Evolutionary conservation across 2,329 filamentous ascomycete species (phyloP), one percentile per base, ranked within the genome.

Genomic region (Neonectria sp.): DNA sequence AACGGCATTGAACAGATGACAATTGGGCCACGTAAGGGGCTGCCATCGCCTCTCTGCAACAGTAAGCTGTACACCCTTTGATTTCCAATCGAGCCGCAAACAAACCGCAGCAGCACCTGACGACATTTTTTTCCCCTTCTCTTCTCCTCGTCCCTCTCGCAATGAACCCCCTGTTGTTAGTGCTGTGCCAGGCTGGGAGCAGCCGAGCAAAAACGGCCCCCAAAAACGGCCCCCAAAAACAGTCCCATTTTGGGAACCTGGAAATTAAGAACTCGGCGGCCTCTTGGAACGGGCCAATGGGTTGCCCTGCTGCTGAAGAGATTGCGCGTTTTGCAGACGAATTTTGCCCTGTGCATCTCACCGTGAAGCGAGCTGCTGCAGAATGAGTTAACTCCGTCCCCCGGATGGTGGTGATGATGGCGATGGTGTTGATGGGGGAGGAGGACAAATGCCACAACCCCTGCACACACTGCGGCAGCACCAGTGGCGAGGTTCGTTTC

Each of bases 401-500:
- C 45, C 55, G 56, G 15, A 46, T 24, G 45, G 27, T 37, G 51
- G 35, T 46, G 43, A 35, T 53, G 29, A 35, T 33, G 51, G 21
- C 43, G 52, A 57, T 61, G 37, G 21, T 61, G 63, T 59, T 66
- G 63, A 61, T 52, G 52, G 52, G 51, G 63, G 21, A 21, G n/a
- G 48, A 45, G 57, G n/a, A n/a, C 49, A 52, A 35, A 51, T n/a
- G 27, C 11, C 40, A 29, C 46, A 15, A 40, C 52, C 63, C 62
- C 63, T 55, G 49, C 51, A 48, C 45, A 49, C 60, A 13, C 48
- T 53, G 49, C 46, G 52, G 21, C 51, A 24, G 9, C 17, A 31
- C 29, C 52, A 51, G 63, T 58, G 63, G 63, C 63, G 55, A 66
- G 45, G 53, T 61, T 17, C 15, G 58, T 58, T 61, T 61, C 63